A percentile compares a stretch with the other conserved stretches of the same genome.
phyloP scores from a whole-genome alignment of 108 stramenopile species.

The Epithemia pelagica region DNA sequence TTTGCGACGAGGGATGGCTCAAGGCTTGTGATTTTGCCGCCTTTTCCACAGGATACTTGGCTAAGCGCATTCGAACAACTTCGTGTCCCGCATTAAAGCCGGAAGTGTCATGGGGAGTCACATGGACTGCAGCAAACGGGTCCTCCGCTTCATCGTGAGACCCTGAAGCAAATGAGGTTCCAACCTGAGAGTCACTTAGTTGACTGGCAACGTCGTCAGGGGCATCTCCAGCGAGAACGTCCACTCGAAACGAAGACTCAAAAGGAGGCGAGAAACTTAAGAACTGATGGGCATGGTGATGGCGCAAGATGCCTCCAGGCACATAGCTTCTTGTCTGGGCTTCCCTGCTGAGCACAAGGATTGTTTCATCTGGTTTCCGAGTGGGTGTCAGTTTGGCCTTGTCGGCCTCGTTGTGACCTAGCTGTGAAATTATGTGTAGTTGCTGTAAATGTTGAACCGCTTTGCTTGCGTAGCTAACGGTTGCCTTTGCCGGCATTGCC shows the following conservation, averaged over 20 bases:
- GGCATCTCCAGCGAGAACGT: neutral
- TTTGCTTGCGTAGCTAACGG: slow-evolving; percentile 5
- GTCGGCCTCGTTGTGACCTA: neutral
- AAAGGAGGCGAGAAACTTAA: slow-evolving; percentile 15
- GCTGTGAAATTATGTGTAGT: slow-evolving; percentile 2
- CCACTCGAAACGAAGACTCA: neutral
- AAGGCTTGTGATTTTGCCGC: neutral
- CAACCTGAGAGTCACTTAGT: slow-evolving; percentile 1
- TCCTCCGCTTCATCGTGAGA: neutral
- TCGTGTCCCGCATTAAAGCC: neutral
- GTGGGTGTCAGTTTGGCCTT: neutral
- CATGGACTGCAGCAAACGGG: neutral
- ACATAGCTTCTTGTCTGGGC: slow-evolving; percentile 32
- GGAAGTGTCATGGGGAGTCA: neutral
- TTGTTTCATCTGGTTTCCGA: slow-evolving; percentile 16
- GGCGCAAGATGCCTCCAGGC: slow-evolving; percentile 27
- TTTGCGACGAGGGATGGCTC: neutral
- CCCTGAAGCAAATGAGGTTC: neutral
- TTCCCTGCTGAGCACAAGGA: slow-evolving; percentile 20
- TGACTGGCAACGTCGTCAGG: neutral
- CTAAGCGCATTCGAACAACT: neutral
- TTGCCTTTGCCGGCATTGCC: slow-evolving; percentile 28
- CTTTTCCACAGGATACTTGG: neutral
- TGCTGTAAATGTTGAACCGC: slow-evolving; percentile 1
- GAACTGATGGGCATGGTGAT: slow-evolving; percentile 42